These are phyloP conservation scores for Penicillium arizonense DNA, from an alignment of 495 filamentous ascomycete genomes.

Conservation along the genomic window DNA sequence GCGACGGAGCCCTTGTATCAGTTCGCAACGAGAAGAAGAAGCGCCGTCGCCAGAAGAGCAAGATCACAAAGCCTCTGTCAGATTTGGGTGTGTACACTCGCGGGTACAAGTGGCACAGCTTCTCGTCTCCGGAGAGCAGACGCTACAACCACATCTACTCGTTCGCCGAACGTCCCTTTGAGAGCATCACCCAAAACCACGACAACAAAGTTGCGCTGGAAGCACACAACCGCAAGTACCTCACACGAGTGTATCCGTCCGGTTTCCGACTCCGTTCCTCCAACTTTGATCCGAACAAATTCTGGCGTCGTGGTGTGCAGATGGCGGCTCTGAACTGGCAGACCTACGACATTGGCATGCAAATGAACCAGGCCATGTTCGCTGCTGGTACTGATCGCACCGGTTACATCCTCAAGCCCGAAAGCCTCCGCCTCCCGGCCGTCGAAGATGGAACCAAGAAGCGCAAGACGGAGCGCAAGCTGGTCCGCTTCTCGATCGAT, in stretches of 20 bases:
- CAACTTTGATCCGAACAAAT: constrained; percentile 89
- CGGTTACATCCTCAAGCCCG: constrained; percentile 92
- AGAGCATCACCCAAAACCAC: constrained; percentile 67
- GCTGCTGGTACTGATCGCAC: constrained; percentile 82
- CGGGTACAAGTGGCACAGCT: constrained; percentile 80
- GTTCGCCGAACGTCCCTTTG: constrained; percentile 81
- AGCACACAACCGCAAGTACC: constrained; percentile 83
- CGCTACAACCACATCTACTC: constrained; percentile 92
- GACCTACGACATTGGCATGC: constrained; percentile 91
- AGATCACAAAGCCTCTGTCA: constrained; percentile 80
- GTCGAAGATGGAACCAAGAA: constrained; percentile 38
- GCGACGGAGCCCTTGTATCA: constrained; percentile 48
- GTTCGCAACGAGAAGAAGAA: constrained; percentile 51
- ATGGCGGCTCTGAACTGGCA: constrained; percentile 99
- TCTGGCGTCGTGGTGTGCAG: constrained; percentile 93
- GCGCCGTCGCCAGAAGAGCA: constrained; percentile 63
- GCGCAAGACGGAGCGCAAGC: constrained; percentile 58
- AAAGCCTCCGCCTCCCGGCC: constrained; percentile 67
- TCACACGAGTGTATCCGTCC: constrained; percentile 93
- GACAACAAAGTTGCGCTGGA: constrained; percentile 73
- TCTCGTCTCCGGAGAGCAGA: constrained; percentile 72
- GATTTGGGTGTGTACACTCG: constrained; percentile 85
- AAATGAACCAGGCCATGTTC: constrained; percentile 98
- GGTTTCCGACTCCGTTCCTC: constrained; percentile 74
- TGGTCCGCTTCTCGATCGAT: constrained; percentile 79